Conservation (phyloP, 2,329 filamentous ascomycete species). For the Diaporthe caulivora region DNA sequence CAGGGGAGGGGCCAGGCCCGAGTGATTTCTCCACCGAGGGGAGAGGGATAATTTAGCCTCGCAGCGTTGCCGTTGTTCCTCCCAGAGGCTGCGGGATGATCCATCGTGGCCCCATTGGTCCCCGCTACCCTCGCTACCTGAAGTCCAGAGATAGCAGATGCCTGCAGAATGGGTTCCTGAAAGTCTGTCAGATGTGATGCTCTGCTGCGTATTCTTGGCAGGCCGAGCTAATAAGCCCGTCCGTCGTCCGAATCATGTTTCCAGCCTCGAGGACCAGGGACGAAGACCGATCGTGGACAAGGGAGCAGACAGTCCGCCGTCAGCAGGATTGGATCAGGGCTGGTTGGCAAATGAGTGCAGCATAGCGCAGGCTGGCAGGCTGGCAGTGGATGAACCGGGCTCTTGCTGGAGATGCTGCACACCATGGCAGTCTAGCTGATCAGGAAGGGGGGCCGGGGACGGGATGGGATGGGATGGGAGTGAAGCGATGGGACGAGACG, state of each 20-base stretch:
- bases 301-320: neutral
- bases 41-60: constrained; percentile 30
- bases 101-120: constrained; percentile 24
- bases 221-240: constrained; percentile 27
- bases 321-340: neutral
- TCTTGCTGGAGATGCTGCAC: neutral
- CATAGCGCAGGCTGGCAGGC: neutral
- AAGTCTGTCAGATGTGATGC: constrained; percentile 32
- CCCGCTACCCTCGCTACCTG: constrained; percentile 1
- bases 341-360: neutral
- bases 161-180: constrained; percentile 19
- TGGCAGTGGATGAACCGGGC: neutral
- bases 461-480: neutral
- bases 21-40: constrained; percentile 26
- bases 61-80: constrained; percentile 29
- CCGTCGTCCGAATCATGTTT: constrained; percentile 27
- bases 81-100: constrained; percentile 27
- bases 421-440: neutral
- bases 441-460: constrained; percentile 12
- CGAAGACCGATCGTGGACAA: neutral
- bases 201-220: constrained; percentile 27
- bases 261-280: constrained; percentile 11
- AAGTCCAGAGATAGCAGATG: constrained; percentile 29
- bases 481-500: neutral
- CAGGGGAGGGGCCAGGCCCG: constrained; percentile 27